Base-by-base conservation (phyloP, 306 rosid genomes). In the Arachis stenosperma region DNA sequence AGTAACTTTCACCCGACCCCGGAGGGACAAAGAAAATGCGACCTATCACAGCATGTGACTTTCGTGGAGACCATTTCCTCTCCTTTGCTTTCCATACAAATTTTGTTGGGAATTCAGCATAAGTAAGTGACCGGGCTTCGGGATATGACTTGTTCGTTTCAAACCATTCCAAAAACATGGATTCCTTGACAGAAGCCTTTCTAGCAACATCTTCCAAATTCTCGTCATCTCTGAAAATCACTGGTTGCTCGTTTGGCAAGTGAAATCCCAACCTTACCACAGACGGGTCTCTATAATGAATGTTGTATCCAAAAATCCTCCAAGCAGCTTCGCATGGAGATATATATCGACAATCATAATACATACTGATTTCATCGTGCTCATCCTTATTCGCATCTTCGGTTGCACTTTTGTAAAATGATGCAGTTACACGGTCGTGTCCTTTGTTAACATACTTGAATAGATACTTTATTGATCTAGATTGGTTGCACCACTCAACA, bases 261-360 rank as follows among this genome's bases (percentile, higher is more conserved):
- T 67, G 71, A 3, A 67, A 67, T 6, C 30, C 7, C 2, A 66
- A 47, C 13, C 71, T 12, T 27, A 47, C 71, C 12, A 66, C 29
- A 9, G 8, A 0, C 3, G 54, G 14, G 15, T 6, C 2, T 29
- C 55, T 44, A 6, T 39, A 8, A 65, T 65, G 65, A 30, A 59
- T 30, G 1, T 4, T 2, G 10, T 5, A 41, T 5, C 7, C 6
- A 41, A 30, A 59, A 2, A 59, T 33, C 13, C 43, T 59, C 65
- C 65, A 30, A 2, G 14, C 9, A 9, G 43, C 65, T 12, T 59
- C 13, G 9, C 15, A 9, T 27, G 65, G 15, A 2, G n/a, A 59
- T 6, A 33, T 36, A 9, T 33, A 44, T 42, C 51, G 13, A 62
- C 12, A 62, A 40, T 62, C 33, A 9, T 27, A 7, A 6, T 61